A percentile compares a stretch with the other conserved stretches of the same genome.
phyloP scores from a whole-genome alignment of 495 filamentous ascomycete species.

The Xylaria cubensis region DNA sequence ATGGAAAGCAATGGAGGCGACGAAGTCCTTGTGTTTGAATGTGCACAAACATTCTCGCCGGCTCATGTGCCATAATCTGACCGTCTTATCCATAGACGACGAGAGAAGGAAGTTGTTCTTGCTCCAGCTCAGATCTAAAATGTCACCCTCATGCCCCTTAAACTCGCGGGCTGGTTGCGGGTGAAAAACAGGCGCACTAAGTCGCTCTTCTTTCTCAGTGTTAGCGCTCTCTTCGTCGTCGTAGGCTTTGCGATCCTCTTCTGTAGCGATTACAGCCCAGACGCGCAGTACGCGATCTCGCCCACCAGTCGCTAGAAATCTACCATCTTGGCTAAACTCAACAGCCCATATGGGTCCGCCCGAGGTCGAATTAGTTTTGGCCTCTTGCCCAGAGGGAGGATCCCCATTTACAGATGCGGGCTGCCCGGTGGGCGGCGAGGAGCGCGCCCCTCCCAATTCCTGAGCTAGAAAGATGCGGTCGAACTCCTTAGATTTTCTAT shows the following conservation, averaged over 20 bases:
- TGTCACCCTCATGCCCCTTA: slow-evolving; percentile 82
- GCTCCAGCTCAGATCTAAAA: slow-evolving; percentile 95
- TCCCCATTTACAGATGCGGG: slow-evolving; percentile 41
- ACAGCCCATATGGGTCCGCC: slow-evolving; percentile 84
- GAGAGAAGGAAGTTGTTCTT: slow-evolving; percentile 99
- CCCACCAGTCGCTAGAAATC: slow-evolving; percentile 86
- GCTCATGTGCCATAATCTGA: slow-evolving; percentile 91
- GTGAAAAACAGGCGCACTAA: slow-evolving; percentile 93
- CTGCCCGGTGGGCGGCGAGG: background rate
- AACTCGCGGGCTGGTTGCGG: slow-evolving; percentile 79
- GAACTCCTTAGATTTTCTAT: slow-evolving; percentile 86
- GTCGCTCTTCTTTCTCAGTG: slow-evolving; percentile 59
- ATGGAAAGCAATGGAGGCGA: slow-evolving; percentile 94
- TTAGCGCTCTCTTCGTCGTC: slow-evolving; percentile 72
- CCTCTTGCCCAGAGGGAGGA: slow-evolving; percentile 39
- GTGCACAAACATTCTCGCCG: slow-evolving; percentile 87
- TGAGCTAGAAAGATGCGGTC: slow-evolving; percentile 90
- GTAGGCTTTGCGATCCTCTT: slow-evolving; percentile 75
- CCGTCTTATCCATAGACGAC: slow-evolving; percentile 98
- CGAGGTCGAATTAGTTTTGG: slow-evolving; percentile 40
- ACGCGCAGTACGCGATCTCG: slow-evolving; percentile 86
- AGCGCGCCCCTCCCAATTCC: slow-evolving; percentile 68
- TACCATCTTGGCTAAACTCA: slow-evolving; percentile 92
- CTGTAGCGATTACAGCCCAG: slow-evolving; percentile 86
- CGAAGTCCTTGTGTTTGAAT: slow-evolving; percentile 96